Percentiles rank a stretch among this genome's conserved stretches.
Evolutionary conservation across 768 basidiomycete species (phyloP).

Genomic region (Neoboletus magnificus): DNA sequence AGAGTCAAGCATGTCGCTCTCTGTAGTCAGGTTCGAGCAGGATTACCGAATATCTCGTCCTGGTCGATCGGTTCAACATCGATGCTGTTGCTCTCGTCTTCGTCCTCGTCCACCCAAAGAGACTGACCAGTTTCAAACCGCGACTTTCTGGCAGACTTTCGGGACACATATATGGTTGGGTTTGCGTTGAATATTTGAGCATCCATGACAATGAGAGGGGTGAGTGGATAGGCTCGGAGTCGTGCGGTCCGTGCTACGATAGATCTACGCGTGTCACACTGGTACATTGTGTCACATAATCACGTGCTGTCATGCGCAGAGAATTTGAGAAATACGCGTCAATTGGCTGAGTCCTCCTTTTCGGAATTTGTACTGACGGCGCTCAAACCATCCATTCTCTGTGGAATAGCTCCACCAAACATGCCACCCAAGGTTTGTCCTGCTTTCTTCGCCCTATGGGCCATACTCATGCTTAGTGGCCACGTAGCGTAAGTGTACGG

Average conservation of each 20-base stretch:
- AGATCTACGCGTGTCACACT: slow-evolving; percentile 19
- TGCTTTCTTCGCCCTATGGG: background rate
- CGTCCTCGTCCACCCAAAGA: slow-evolving; percentile 54
- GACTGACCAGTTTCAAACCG: slow-evolving; percentile 42
- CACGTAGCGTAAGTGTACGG: slow-evolving; percentile 57
- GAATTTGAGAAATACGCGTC: slow-evolving; percentile 14
- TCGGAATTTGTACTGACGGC: slow-evolving; percentile 2
- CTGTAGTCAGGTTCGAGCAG: background rate
- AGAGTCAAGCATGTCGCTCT: background rate
- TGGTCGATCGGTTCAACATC: slow-evolving; percentile 75
- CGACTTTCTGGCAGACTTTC: slow-evolving; percentile 42
- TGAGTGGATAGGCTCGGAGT: too few relatives aligned
- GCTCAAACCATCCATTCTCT: background rate
- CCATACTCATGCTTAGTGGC: slow-evolving; percentile 13
- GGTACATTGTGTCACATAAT: slow-evolving; percentile 13
- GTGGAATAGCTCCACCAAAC: background rate
- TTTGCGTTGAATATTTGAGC: slow-evolving; percentile 83
- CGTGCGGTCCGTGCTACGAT: background rate
- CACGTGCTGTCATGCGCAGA: slow-evolving; percentile 14
- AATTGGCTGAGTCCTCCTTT: slow-evolving; percentile 15
- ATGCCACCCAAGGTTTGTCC: slow-evolving; percentile 40
- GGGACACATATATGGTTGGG: slow-evolving; percentile 71
- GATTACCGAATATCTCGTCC: slow-evolving; percentile 87
- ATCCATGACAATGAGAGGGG: slow-evolving; percentile 36
- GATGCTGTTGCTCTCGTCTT: slow-evolving; percentile 35